phyloP scores from a whole-genome alignment of 2,329 filamentous ascomycete genomes.

The Clonostachys byssicola region DNA sequence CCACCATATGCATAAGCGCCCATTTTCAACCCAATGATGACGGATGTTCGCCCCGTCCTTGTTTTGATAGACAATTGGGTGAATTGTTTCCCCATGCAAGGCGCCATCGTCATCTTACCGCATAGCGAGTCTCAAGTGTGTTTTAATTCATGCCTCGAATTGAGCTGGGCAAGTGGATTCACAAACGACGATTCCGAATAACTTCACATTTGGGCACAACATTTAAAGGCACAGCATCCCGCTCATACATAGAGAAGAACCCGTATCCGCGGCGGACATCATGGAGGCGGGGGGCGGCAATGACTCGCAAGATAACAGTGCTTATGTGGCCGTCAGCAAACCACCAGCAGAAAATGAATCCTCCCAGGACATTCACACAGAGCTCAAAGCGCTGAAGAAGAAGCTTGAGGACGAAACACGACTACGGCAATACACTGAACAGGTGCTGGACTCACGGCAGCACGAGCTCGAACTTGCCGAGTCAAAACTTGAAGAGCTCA shows the following conservation, averaged over 20 bases:
- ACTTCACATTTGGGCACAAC: too few relatives aligned
- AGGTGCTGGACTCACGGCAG: constrained; percentile 28
- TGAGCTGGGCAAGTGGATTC: neutral
- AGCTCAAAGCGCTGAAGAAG: constrained; percentile 8
- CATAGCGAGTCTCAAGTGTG: neutral
- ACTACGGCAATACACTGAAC: constrained; percentile 26
- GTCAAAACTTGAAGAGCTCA: constrained; percentile 19
- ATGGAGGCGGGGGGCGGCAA: neutral
- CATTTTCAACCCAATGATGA: neutral
- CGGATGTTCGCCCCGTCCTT: neutral
- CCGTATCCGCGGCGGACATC: neutral
- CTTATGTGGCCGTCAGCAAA: too few relatives aligned
- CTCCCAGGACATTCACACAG: constrained; percentile 6
- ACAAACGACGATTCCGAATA: neutral
- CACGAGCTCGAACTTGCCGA: constrained; percentile 25
- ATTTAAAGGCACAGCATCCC: neutral
- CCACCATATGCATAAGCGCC: neutral
- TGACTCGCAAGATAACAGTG: too few relatives aligned
- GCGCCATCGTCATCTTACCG: neutral
- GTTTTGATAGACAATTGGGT: neutral
- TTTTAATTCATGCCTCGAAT: neutral
- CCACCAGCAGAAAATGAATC: neutral
- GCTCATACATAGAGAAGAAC: neutral
- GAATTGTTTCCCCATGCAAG: neutral
- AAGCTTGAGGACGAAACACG: constrained; percentile 21